These are phyloP conservation scores for Tilletiopsis washingtonensis DNA, from an alignment of 1,284 basidiomycete species.

Conservation along the genomic window DNA sequence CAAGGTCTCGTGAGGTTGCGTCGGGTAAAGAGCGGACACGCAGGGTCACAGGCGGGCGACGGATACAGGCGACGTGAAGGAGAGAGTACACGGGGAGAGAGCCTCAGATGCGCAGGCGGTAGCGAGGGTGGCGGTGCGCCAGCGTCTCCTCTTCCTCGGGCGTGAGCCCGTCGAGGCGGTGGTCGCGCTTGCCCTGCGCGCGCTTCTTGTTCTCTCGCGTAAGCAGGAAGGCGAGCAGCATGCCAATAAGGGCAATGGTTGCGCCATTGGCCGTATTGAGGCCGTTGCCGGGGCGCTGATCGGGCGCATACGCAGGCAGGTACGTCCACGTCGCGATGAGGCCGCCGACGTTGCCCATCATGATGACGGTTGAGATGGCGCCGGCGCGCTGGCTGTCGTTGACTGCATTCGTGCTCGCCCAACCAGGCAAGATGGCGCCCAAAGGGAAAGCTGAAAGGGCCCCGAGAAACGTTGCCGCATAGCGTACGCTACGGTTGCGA, in stretches of 20 bases:
- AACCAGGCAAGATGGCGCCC: slow-evolving; percentile 30
- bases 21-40: no score
- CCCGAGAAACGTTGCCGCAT: slow-evolving; percentile 40
- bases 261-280: slow-evolving; percentile 16
- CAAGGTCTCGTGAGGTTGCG: no score
- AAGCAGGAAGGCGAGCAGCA: slow-evolving; percentile 13
- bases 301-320: slow-evolving; percentile 19
- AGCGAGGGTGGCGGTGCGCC: slow-evolving; percentile 18
- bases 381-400: slow-evolving; percentile 37
- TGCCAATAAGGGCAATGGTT: slow-evolving; percentile 8
- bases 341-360: slow-evolving; percentile 43
- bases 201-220: slow-evolving; percentile 19
- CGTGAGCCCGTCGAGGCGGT: slow-evolving; percentile 8
- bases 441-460: slow-evolving; percentile 41
- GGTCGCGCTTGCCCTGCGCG: slow-evolving; percentile 11
- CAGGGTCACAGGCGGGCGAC: no score
- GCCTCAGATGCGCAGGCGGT: slow-evolving; percentile 16
- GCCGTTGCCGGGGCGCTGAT: slow-evolving; percentile 22
- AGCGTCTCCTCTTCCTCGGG: slow-evolving; percentile 18
- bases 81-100: no score
- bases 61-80: no score
- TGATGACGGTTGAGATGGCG: slow-evolving; percentile 37
- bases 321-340: slow-evolving; percentile 40
- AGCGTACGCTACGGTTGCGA: slow-evolving; percentile 31
- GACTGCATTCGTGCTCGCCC: no score